A percentile compares a stretch with the other conserved stretches of the same genome.
Conservation (phyloP, 2,329 filamentous ascomycete species). For the Byssochlamys sp. region DNA sequence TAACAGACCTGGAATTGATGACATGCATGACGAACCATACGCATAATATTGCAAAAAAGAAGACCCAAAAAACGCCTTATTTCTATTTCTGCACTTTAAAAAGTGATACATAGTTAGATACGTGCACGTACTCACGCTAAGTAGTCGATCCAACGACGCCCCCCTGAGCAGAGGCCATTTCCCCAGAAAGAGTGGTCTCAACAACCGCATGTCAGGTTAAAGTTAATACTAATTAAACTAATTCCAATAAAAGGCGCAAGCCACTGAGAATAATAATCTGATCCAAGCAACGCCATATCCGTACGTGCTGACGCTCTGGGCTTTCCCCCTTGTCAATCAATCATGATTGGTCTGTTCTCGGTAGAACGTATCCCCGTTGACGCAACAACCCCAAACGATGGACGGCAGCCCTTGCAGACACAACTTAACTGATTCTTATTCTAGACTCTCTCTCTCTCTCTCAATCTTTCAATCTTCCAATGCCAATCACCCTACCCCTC, state of each 20-base stretch:
- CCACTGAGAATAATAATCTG: background rate
- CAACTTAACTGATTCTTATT: background rate
- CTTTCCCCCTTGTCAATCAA: background rate
- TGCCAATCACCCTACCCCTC: background rate
- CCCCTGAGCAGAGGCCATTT: background rate
- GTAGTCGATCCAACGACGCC: too few species aligned
- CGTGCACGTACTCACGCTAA: background rate
- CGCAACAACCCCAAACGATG: background rate
- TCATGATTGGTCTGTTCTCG: background rate
- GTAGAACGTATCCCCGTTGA: background rate
- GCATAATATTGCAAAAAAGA: too few species aligned
- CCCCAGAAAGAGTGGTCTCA: background rate
- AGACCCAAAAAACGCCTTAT: background rate
- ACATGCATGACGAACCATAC: background rate
- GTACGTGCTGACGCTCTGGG: background rate
- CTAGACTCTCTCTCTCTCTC: background rate
- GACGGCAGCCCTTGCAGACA: background rate
- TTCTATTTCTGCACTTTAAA: background rate
- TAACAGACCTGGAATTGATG: background rate
- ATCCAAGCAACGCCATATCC: background rate
- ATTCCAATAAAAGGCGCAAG: background rate
- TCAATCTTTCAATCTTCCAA: background rate
- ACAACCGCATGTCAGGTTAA: background rate
- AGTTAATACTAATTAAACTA: background rate
- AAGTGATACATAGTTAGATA: background rate